Evolutionary conservation across 345 rosid species (phyloP).

Genomic region (Anacardium occidentale): DNA sequence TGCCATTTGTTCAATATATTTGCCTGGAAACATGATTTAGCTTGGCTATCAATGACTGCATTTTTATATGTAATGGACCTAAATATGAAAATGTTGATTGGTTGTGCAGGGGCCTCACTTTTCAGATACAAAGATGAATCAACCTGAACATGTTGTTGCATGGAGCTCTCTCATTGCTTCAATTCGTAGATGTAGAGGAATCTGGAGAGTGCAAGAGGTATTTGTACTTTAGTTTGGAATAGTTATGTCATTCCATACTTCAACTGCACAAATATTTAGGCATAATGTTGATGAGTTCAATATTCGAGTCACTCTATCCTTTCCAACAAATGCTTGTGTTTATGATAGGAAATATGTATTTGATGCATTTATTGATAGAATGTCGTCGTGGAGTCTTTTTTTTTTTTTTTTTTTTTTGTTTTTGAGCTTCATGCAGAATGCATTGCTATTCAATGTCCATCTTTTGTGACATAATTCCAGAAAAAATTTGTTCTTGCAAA

Average conservation of each 20-base stretch:
- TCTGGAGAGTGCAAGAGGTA: slow-evolving; percentile 91
- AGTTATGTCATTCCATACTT: slow-evolving; percentile 3
- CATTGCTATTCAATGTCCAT: not conserved
- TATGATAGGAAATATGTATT: not conserved
- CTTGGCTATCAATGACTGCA: not conserved
- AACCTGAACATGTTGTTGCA: slow-evolving; percentile 48
- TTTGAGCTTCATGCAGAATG: not conserved
- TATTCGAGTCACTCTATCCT: not conserved
- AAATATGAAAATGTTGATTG: slow-evolving; percentile 22
- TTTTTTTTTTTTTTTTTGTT: not conserved
- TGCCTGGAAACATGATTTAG: slow-evolving; percentile 13
- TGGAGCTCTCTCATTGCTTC: slow-evolving; percentile 65
- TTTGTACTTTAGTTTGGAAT: slow-evolving; percentile 8
- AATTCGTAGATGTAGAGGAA: slow-evolving; percentile 74
- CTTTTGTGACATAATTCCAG: not conserved
- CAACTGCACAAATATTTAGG: not conserved
- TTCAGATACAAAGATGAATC: slow-evolving; percentile 45
- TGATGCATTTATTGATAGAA: not conserved
- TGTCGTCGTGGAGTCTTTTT: not conserved
- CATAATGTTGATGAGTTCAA: not conserved
- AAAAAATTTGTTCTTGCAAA: not conserved
- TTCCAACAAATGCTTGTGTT: not conserved
- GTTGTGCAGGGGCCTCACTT: slow-evolving; percentile 65
- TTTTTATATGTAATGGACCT: slow-evolving; percentile 12
- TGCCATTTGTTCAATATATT: slow-evolving; percentile 20